A percentile compares a stretch with the other conserved stretches of the same genome.
Evolutionary conservation across 1,284 basidiomycete species (phyloP).

Genomic region (Mycena sp.): DNA sequence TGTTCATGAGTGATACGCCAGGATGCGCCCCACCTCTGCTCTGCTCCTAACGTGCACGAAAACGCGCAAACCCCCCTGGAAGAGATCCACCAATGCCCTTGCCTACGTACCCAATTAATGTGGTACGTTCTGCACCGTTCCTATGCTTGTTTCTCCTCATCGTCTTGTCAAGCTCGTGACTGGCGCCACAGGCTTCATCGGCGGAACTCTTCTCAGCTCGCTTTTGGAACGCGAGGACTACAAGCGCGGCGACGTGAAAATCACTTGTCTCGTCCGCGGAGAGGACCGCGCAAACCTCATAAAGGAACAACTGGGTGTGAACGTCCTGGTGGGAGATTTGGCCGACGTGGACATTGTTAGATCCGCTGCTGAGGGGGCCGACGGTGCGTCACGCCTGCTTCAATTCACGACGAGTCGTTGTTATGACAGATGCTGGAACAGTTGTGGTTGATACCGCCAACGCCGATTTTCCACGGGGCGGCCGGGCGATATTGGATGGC

Average conservation of each 20-base stretch:
- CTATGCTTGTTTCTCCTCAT: no score
- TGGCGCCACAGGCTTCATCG: conserved; percentile 30
- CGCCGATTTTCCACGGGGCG: conserved; percentile 25
- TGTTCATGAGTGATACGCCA: no score
- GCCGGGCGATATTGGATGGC: conserved; percentile 27
- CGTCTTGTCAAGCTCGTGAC: conserved; percentile 22
- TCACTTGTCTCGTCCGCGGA: conserved; percentile 30
- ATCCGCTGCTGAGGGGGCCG: conserved; percentile 19
- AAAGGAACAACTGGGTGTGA: conserved; percentile 18
- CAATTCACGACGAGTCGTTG: neutral
- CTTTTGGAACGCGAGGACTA: conserved; percentile 23
- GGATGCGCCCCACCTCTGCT: no score
- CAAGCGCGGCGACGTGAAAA: conserved; percentile 18
- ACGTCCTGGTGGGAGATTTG: conserved; percentile 27
- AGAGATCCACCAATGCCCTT: no score
- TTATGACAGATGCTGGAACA: neutral
- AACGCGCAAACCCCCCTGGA: no score
- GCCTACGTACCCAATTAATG: no score
- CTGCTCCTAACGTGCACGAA: no score
- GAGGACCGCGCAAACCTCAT: conserved; percentile 21
- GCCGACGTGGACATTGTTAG: conserved; percentile 22
- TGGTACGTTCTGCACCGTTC: no score
- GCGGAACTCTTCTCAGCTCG: conserved; percentile 23
- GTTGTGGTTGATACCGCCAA: conserved; percentile 32
- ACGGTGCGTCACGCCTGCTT: conserved; percentile 14